A percentile compares a stretch with the other conserved stretches of the same genome.
phyloP scores from a whole-genome alignment of 1,284 basidiomycete genomes.

The Heterobasidion annosum region DNA sequence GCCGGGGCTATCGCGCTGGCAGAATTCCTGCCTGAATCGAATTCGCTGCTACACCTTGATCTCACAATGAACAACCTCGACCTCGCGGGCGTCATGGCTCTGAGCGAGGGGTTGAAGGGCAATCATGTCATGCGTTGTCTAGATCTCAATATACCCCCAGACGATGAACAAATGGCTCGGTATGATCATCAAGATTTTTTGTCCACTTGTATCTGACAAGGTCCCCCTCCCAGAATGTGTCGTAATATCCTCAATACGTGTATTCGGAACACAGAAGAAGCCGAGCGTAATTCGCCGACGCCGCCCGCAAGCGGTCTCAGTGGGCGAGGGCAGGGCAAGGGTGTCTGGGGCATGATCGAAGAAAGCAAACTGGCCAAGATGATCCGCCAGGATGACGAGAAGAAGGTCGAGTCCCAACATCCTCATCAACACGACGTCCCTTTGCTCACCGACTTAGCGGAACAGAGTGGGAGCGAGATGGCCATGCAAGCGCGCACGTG shows the following conservation, averaged over 20 bases:
- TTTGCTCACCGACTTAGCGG: constrained; percentile 10
- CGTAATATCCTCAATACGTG: constrained; percentile 76
- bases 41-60: constrained; percentile 82
- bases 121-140: constrained; percentile 87
- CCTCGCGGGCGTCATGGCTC: constrained; percentile 87
- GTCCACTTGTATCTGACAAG: constrained; percentile 14
- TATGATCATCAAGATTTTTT: constrained; percentile 31
- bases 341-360: constrained; percentile 75
- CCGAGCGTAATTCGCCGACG: constrained; percentile 39
- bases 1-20: constrained; percentile 91
- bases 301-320: constrained; percentile 18
- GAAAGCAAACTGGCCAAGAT: constrained; percentile 69
- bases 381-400: constrained; percentile 51
- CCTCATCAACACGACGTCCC: constrained; percentile 8
- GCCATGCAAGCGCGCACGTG: constrained; percentile 40
- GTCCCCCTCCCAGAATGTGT: constrained; percentile 42
- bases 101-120: constrained; percentile 75
- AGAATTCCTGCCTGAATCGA: constrained; percentile 91
- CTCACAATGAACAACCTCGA: constrained; percentile 78
- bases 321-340: constrained; percentile 42
- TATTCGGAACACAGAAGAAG: constrained; percentile 85
- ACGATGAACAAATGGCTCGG: constrained; percentile 83
- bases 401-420: constrained; percentile 37
- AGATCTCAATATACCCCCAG: constrained; percentile 88
- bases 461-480: constrained; percentile 45